Base-by-base conservation (phyloP, 2,329 filamentous ascomycete species). In the Epichloe sp. region DNA sequence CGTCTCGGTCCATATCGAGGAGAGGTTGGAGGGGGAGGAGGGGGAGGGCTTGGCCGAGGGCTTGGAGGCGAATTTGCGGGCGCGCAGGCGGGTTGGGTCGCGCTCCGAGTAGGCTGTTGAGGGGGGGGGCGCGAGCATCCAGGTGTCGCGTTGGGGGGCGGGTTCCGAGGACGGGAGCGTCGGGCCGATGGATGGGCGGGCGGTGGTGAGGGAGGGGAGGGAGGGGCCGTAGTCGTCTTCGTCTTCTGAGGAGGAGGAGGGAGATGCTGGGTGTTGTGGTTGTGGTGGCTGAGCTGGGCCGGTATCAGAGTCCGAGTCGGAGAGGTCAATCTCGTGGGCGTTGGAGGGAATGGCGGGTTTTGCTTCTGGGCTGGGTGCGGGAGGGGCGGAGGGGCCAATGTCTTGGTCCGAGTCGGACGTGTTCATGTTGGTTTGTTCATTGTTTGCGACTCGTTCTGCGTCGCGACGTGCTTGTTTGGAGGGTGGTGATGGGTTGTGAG, bases 1-100 rank as follows among this genome's bases (percentile, higher is more conserved):
- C 8, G 88, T 95, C 66, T 97, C 91, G 0, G 88, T 90, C 91
- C 91, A 97, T 43, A 91, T 80, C 21, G 80, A 81, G 61, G 79
- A 77, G 44, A 88, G 75, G 4, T 26, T 26, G 60, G 10, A 57
- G 4, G 21, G 0, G 4, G 4, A 5, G 21, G 21, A 1, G 4
- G 23, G 23, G 6, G 23, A 58, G 10, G 59, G 54, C 0, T 58
- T 50, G 1, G 64, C 59, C 4, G 64, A 62, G 3, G 69, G 70
- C 4, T 78, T 77, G 38, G 85, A 85, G 48, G 88, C 82, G 71
- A 96, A 97, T 57, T 87, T 89, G 54, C 88, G 83, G 56, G 81
- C 83, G 59, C 84, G 82, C 53, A 91, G 73, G 66, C 90, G 90
- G 4, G 88, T 91, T 1, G 91, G 88, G 67, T 96, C 90, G 58